A percentile compares a stretch with the other conserved stretches of the same genome.
phyloP scores from a whole-genome alignment of 495 filamentous ascomycete genomes.

The Barbatosphaeria neglecta region DNA sequence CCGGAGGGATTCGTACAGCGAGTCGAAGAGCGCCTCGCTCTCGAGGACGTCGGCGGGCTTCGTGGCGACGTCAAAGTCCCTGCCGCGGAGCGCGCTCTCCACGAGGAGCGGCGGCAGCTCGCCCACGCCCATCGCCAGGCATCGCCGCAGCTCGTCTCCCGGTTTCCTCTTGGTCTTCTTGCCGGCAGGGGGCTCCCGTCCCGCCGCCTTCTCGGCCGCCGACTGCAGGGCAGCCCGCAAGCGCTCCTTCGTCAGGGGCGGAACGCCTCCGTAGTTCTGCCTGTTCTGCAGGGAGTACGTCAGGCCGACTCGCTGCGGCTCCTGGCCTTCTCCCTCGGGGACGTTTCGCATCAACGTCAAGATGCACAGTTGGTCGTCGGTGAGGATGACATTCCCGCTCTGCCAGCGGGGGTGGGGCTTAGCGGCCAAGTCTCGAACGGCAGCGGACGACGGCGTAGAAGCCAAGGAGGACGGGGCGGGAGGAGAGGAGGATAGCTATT shows the following conservation, averaged over 20 bases:
- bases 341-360: conserved; percentile 74
- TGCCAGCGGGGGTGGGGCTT: neutral
- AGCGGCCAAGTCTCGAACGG: neutral
- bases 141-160: conserved; percentile 62
- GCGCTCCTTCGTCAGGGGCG: conserved; percentile 59
- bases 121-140: conserved; percentile 67
- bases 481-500: too few species aligned
- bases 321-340: conserved; percentile 55
- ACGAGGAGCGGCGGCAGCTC: conserved; percentile 79
- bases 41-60: conserved; percentile 57
- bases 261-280: conserved; percentile 68
- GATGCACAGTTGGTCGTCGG: conserved; percentile 67
- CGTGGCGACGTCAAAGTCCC: conserved; percentile 51
- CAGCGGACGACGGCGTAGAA: too few species aligned
- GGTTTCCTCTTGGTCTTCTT: conserved; percentile 69
- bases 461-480: too few species aligned
- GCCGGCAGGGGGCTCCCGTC: conserved; percentile 26
- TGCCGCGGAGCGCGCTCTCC: conserved; percentile 68
- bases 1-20: conserved; percentile 51
- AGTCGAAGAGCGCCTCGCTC: conserved; percentile 49
- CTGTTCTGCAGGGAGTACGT: conserved; percentile 71
- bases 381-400: conserved; percentile 81
- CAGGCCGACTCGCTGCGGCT: conserved; percentile 63
- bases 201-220: conserved; percentile 41
- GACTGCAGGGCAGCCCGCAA: conserved; percentile 58